phyloP scores from a whole-genome alignment of 75 land plant species.

The Pinus albicaulis region DNA sequence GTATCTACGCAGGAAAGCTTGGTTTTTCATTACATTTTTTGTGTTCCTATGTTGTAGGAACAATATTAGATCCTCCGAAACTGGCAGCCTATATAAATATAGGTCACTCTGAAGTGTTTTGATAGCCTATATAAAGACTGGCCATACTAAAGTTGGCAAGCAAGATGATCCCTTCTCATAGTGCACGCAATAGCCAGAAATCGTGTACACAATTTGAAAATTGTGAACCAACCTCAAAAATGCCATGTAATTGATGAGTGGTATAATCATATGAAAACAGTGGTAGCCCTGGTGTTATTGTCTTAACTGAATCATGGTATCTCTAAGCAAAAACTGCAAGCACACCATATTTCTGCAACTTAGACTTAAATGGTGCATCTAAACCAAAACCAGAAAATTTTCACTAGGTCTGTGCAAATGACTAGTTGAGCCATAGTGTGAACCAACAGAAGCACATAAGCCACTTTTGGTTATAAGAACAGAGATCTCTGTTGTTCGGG shows the following conservation, averaged over 20 bases:
- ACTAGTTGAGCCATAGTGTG: not conserved
- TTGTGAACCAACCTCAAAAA: constrained; percentile 75
- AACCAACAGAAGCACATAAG: not conserved
- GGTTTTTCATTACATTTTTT: constrained; percentile 85
- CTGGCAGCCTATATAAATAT: constrained; percentile 54
- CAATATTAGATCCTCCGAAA: constrained; percentile 88
- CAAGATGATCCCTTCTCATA: not conserved
- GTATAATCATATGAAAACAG: constrained; percentile 93
- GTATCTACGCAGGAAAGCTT: constrained; percentile 85
- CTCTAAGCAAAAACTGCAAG: constrained; percentile 85
- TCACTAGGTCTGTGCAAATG: not conserved
- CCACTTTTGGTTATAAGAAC: not conserved
- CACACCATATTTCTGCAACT: not conserved
- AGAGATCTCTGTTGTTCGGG: not conserved
- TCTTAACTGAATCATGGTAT: constrained; percentile 91
- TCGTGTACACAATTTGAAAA: not conserved
- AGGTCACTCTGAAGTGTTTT: not conserved
- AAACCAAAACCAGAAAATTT: not conserved
- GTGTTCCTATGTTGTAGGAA: constrained; percentile 89
- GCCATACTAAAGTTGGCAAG: no score
- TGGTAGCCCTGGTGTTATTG: constrained; percentile 85
- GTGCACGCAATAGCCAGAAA: not conserved
- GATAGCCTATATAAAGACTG: not conserved
- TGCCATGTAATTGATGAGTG: constrained; percentile 92
- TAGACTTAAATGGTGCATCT: not conserved